Base-by-base conservation (phyloP, 139 green algal genomes). In the Nannochloris sp. region DNA sequence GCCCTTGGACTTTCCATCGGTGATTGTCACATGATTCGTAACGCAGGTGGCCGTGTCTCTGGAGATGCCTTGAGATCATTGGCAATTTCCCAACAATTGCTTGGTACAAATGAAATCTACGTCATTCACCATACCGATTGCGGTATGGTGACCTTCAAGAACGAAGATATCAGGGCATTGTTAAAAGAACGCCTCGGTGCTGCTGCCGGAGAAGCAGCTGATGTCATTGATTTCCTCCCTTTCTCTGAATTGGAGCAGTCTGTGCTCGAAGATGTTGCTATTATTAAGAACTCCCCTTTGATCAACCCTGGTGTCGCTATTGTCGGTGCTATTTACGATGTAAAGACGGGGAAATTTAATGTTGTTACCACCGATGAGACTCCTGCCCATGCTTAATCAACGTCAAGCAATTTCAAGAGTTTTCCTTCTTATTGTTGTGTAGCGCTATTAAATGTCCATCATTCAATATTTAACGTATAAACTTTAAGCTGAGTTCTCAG, bases 121-220 rank as follows among this genome's bases (percentile, higher is more conserved):
- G 60, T 89, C 42, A 58, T 89, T 4, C 83, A 89, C 58, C 83
- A 89, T 67, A 89, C 83, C 7, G 67, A 89, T 59, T 89, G 83
- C 61, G 83, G 83, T 42, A 76, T 72, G 61, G 25, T 68, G 4
- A 71, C 54, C 10, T 64, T 69, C 29, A 48, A 34, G 46, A 75
- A 71, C 3, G 15, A 64, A 6, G 62, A 73, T 44, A 61, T 80
- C 39, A 42, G 51, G 27, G 31, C 19, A 27, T 79, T 79, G 61
- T 74, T 85, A 29, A 77, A 79, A 62, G 29, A 67, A 33, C 61
- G 71, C 15, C 58, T 87, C 39, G 80, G 80, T 3, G 29, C 32
- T 0, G n/a, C n/a, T n/a, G n/a, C n/a, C n/a, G 47, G 47, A 29
- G n/a, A 57, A 57, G 75, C 82, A 10, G 65, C 69, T 7, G 34